These are phyloP conservation scores for Diversispora epigaea DNA, from an alignment of 192 early-diverging fungal species.

Conservation along the genomic window DNA sequence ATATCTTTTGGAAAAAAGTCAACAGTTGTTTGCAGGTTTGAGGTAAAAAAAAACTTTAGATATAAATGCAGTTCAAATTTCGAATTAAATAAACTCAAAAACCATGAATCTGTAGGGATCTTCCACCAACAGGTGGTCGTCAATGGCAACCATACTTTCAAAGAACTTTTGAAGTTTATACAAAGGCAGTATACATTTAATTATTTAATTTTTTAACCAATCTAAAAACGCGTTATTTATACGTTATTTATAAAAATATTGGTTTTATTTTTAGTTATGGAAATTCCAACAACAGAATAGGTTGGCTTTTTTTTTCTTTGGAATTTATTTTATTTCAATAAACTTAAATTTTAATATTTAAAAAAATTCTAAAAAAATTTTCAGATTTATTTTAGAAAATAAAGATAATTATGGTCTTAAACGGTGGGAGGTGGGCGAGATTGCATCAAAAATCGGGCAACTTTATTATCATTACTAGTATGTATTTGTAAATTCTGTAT, in stretches of 20 bases:
- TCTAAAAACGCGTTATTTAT: background rate
- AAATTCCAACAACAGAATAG: slow-evolving; percentile 92
- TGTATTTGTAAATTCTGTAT: background rate
- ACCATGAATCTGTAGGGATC: slow-evolving; percentile 55
- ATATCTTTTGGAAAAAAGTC: slow-evolving; percentile 94
- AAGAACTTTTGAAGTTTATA: slow-evolving; percentile 97
- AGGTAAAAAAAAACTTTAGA: slow-evolving; percentile 50
- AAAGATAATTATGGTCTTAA: slow-evolving; percentile 90
- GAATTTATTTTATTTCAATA: background rate
- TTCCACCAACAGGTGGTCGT: slow-evolving; percentile 80
- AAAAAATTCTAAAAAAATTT: background rate
- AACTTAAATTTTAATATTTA: background rate
- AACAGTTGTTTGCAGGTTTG: slow-evolving; percentile 92
- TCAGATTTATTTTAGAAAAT: slow-evolving; percentile 80
- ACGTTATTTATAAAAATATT: background rate
- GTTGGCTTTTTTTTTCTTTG: slow-evolving; percentile 36
- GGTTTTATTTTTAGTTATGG: slow-evolving; percentile 66
- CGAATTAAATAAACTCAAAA: background rate
- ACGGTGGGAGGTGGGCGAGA: slow-evolving; percentile 97
- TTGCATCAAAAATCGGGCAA: slow-evolving; percentile 97
- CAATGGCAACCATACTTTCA: slow-evolving; percentile 85
- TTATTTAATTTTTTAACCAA: background rate
- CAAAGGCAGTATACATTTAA: slow-evolving; percentile 51
- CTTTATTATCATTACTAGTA: slow-evolving; percentile 80
- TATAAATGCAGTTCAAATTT: background rate